These are phyloP conservation scores for Lepraria neglecta DNA, from an alignment of 495 filamentous ascomycete genomes.

Conservation along the genomic window DNA sequence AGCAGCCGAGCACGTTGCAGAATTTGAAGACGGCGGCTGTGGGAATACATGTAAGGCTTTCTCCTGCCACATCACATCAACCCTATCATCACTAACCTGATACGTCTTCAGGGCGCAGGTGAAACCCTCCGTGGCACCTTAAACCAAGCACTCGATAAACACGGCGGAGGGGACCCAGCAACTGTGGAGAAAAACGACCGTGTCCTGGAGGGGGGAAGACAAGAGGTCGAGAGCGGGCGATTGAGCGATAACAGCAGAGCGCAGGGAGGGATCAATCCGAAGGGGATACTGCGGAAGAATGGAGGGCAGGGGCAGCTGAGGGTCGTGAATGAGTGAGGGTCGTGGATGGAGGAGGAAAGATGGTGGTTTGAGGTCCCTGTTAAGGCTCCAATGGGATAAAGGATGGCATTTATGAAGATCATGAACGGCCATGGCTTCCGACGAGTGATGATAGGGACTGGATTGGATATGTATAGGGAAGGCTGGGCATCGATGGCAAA, in stretches of 20 bases:
- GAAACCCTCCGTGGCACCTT: conserved; percentile 30
- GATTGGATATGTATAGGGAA: too few relatives aligned
- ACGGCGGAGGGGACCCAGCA: conserved; percentile 17
- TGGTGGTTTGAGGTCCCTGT: background rate
- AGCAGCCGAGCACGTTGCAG: conserved; percentile 20
- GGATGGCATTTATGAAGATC: too few relatives aligned
- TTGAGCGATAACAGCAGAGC: conserved; percentile 18
- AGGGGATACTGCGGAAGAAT: conserved; percentile 25
- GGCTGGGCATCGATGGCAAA: too few relatives aligned
- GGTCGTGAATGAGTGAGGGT: conserved; percentile 19
- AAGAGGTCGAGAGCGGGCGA: conserved; percentile 25
- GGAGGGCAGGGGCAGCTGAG: conserved; percentile 15
- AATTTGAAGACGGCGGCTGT: conserved; percentile 26
- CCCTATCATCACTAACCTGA: background rate
- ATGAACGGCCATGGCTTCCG: too few relatives aligned
- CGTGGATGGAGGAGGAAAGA: background rate
- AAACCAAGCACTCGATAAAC: conserved; percentile 25
- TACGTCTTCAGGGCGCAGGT: conserved; percentile 21
- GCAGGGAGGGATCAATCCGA: conserved; percentile 17
- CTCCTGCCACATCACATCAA: too few relatives aligned
- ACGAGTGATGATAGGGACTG: too few relatives aligned
- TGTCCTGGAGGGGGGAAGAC: conserved; percentile 17
- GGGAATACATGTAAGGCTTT: conserved; percentile 27
- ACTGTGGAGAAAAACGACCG: conserved; percentile 18
- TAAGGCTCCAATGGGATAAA: too few relatives aligned